Evolutionary conservation across 495 filamentous ascomycete genomes (phyloP).

Genomic region (Rostrohypoxylon terebratum): DNA sequence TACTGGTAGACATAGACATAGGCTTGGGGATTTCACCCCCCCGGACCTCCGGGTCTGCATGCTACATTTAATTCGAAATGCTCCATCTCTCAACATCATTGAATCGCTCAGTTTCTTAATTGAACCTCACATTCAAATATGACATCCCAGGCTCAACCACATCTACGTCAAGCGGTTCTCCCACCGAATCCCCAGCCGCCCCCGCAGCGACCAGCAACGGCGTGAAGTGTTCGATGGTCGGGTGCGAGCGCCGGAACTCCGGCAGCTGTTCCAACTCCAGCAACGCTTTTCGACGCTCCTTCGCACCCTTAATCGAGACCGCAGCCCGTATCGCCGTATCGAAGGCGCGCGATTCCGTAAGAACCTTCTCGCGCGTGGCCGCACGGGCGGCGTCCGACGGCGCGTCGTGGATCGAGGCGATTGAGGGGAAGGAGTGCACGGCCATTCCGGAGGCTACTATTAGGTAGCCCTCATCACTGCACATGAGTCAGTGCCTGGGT

Average conservation of each 20-base stretch:
- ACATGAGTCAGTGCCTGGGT: background rate
- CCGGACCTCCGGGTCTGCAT: background rate
- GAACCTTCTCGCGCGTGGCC: slow-evolving; percentile 8
- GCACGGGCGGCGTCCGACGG: slow-evolving; percentile 15
- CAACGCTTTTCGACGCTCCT: slow-evolving; percentile 16
- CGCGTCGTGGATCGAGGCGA: slow-evolving; percentile 18
- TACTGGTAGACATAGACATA: slow-evolving; percentile 34
- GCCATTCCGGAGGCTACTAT: slow-evolving; percentile 38
- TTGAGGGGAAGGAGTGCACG: slow-evolving; percentile 35
- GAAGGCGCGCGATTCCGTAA: slow-evolving; percentile 29
- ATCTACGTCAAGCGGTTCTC: slow-evolving; percentile 24
- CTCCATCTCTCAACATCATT: background rate
- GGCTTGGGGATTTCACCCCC: background rate
- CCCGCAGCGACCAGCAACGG: slow-evolving; percentile 37
- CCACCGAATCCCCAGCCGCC: slow-evolving; percentile 22
- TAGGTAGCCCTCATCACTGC: slow-evolving; percentile 36
- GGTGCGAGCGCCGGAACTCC: slow-evolving; percentile 33
- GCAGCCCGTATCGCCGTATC: slow-evolving; percentile 26
- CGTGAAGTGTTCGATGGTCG: slow-evolving; percentile 36
- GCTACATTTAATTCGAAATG: background rate
- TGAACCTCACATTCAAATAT: slow-evolving; percentile 40
- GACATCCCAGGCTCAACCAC: slow-evolving; percentile 41
- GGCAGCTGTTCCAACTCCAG: slow-evolving; percentile 18
- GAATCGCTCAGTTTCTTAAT: background rate
- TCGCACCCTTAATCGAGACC: slow-evolving; percentile 7